Percentiles rank a stretch among this genome's conserved stretches.
Conservation (phyloP, 2,329 filamentous ascomycete species). For the Claviceps purpurea region DNA sequence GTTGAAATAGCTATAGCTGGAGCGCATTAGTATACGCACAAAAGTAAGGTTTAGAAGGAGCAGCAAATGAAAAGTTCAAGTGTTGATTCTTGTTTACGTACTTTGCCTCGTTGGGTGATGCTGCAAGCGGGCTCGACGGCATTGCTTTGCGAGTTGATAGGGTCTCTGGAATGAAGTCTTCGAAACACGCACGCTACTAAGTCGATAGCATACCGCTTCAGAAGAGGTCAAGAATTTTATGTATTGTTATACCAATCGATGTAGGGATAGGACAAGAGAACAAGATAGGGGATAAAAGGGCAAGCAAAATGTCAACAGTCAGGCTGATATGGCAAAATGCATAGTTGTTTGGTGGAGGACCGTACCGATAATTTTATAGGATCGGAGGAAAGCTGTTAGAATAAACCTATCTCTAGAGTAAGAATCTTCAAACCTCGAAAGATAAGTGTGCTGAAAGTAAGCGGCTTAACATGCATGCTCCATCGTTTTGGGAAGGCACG, state of each 20-base stretch:
- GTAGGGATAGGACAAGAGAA: background rate
- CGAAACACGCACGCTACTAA: background rate
- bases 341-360: background rate
- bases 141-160: slow-evolving; percentile 1
- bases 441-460: background rate
- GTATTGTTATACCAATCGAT: background rate
- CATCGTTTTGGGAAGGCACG: no score
- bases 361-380: background rate
- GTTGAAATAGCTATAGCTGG: slow-evolving; percentile 18
- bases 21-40: background rate
- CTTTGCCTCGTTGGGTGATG: slow-evolving; percentile 11
- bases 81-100: slow-evolving; percentile 6
- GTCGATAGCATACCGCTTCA: background rate
- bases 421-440: background rate
- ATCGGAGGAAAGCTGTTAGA: background rate
- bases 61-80: background rate
- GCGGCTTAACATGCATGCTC: background rate
- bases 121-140: background rate
- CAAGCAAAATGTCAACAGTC: background rate
- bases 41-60: background rate
- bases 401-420: background rate
- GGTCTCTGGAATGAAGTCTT: slow-evolving; percentile 10
- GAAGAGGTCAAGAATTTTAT: background rate
- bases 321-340: background rate
- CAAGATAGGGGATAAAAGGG: background rate